phyloP scores from a whole-genome alignment of 768 basidiomycete genomes.

The Macrolepiota fuliginosa region DNA sequence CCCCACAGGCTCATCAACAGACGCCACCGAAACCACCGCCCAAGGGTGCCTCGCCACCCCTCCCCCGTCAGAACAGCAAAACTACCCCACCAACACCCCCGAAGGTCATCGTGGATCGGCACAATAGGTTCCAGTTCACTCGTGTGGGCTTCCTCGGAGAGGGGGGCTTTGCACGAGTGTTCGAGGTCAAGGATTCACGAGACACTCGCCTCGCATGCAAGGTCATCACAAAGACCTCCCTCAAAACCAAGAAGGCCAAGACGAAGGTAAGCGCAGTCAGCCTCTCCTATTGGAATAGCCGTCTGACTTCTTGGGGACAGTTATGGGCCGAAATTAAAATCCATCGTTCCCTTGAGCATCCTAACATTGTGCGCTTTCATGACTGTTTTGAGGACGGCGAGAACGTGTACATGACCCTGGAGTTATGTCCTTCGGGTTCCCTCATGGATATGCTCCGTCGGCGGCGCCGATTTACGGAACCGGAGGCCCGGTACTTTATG shows the following conservation, averaged over 20 bases:
- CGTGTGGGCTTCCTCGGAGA: constrained; percentile 88
- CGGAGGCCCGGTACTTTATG: constrained; percentile 90
- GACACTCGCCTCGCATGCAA: constrained; percentile 81
- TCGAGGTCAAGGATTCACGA: constrained; percentile 79
- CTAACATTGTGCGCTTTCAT: constrained; percentile 88
- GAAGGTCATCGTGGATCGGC: constrained; percentile 67
- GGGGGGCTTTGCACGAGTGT: constrained; percentile 97
- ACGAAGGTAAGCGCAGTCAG: constrained; percentile 66
- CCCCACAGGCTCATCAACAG: constrained; percentile 22
- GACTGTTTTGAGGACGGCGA: constrained; percentile 95
- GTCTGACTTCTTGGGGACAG: constrained; percentile 34
- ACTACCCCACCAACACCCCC: constrained; percentile 81
- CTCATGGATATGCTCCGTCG: constrained; percentile 90
- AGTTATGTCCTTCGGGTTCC: constrained; percentile 86
- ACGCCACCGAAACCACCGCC: constrained; percentile 36
- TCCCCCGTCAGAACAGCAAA: constrained; percentile 82
- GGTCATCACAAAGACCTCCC: constrained; percentile 87
- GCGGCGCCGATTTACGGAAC: constrained; percentile 85
- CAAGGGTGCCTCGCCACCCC: constrained; percentile 54
- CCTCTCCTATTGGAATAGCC: background rate
- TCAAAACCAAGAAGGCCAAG: constrained; percentile 96
- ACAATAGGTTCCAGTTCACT: constrained; percentile 52
- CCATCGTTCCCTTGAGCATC: constrained; percentile 85
- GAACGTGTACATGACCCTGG: constrained; percentile 97
- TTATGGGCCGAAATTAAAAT: constrained; percentile 99